Evolutionary conservation across 805 yeast species (phyloP).

Genomic region (Ogataea thermomethanolica): DNA sequence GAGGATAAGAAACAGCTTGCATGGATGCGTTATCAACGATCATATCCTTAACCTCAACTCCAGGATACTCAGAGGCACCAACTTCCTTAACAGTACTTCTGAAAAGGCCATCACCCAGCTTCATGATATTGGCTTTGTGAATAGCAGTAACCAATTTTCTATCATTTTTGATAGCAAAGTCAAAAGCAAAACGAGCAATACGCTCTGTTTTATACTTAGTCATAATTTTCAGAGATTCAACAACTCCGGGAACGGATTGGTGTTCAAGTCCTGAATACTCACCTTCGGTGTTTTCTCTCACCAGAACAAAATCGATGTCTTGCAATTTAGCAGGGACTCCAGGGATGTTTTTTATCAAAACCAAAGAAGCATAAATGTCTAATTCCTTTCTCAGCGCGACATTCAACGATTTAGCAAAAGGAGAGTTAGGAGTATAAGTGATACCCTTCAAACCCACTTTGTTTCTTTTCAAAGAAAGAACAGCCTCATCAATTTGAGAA

Average conservation of each 20-base stretch:
- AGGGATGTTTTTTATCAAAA: slow-evolving; percentile 88
- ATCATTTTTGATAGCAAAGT: slow-evolving; percentile 88
- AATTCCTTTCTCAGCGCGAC: slow-evolving; percentile 95
- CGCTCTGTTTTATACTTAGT: slow-evolving; percentile 94
- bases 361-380: slow-evolving; percentile 92
- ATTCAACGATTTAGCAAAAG: slow-evolving; percentile 80
- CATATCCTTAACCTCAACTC: slow-evolving; percentile 80
- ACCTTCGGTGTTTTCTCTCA: slow-evolving; percentile 99
- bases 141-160: slow-evolving; percentile 93
- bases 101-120: slow-evolving; percentile 96
- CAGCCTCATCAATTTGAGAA: slow-evolving; percentile 71
- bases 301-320: slow-evolving; percentile 87
- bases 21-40: slow-evolving; percentile 98
- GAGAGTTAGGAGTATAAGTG: slow-evolving; percentile 81
- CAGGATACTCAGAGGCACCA: slow-evolving; percentile 82
- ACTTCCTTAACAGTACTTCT: slow-evolving; percentile 88
- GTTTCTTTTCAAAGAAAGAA: slow-evolving; percentile 88
- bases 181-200: slow-evolving; percentile 95
- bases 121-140: slow-evolving; percentile 99
- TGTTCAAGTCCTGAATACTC: slow-evolving; percentile 98
- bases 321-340: slow-evolving; percentile 89
- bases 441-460: slow-evolving; percentile 97
- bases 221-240: slow-evolving; percentile 92
- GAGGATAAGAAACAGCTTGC: slow-evolving; percentile 98
- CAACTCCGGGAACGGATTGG: slow-evolving; percentile 96